phyloP scores from a whole-genome alignment of 768 basidiomycete genomes.

The Sutorius australiensis region DNA sequence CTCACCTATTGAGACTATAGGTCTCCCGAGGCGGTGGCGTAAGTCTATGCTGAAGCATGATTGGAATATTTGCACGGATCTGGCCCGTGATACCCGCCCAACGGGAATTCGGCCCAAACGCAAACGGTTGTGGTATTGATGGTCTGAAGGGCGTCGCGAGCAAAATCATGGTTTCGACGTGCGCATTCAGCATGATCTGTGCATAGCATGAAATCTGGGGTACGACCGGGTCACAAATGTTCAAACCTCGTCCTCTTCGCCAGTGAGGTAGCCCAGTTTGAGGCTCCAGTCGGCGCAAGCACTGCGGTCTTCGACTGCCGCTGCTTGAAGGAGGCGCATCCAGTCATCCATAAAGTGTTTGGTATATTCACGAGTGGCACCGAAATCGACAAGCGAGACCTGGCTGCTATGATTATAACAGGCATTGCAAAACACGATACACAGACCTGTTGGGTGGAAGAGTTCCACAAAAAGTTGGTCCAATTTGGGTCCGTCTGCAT shows the following conservation, averaged over 20 bases:
- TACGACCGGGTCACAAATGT: background rate
- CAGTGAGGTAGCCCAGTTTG: constrained; percentile 87
- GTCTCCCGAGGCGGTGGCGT: constrained; percentile 94
- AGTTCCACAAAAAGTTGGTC: constrained; percentile 94
- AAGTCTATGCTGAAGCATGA: constrained; percentile 84
- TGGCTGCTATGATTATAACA: constrained; percentile 24
- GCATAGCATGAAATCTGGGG: background rate
- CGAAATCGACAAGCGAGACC: constrained; percentile 93
- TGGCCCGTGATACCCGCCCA: constrained; percentile 73
- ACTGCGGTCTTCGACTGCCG: constrained; percentile 61
- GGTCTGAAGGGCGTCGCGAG: constrained; percentile 82
- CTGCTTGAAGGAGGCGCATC: constrained; percentile 79
- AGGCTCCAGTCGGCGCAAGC: constrained; percentile 70
- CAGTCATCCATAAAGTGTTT: constrained; percentile 86
- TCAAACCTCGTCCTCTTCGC: constrained; percentile 74
- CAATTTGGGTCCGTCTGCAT: constrained; percentile 99
- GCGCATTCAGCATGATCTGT: constrained; percentile 80
- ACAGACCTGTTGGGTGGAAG: constrained; percentile 53
- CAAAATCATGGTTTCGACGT: constrained; percentile 76
- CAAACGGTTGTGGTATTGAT: constrained; percentile 63
- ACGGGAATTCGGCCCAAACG: constrained; percentile 62
- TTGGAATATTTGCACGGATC: constrained; percentile 79
- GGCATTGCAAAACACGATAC: background rate
- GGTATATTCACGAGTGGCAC: constrained; percentile 85
- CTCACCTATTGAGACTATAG: constrained; percentile 86